Evolutionary conservation across 805 yeast species (phyloP).

Genomic region (Pichia heedii): DNA sequence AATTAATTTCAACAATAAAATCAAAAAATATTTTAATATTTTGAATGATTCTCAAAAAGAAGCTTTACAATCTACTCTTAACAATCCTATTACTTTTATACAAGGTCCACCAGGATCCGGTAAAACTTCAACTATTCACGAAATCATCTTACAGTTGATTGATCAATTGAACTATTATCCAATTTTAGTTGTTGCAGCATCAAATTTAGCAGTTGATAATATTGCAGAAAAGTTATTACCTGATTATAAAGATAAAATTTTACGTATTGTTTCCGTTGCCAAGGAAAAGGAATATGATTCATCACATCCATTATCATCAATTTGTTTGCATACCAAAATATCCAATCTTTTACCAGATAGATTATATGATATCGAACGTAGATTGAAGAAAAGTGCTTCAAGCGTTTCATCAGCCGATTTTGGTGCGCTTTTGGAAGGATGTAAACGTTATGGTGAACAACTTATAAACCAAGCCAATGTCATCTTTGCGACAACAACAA

Average conservation of each 20-base stretch:
- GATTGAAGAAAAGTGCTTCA: constrained; percentile 35
- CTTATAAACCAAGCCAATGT: constrained; percentile 58
- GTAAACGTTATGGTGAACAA: constrained; percentile 17
- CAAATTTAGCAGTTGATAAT: constrained; percentile 68
- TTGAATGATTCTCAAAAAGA: constrained; percentile 63
- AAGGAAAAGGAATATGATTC: constrained; percentile 54
- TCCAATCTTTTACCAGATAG: constrained; percentile 38
- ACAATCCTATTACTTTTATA: constrained; percentile 45
- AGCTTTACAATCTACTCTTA: constrained; percentile 66
- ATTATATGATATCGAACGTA: constrained; percentile 34
- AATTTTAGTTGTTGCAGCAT: constrained; percentile 64
- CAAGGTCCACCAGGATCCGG: constrained; percentile 84
- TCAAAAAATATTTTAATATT: constrained; percentile 40
- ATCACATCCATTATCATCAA: constrained; percentile 45
- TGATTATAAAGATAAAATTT: constrained; percentile 39
- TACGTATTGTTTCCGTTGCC: constrained; percentile 50
- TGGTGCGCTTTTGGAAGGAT: constrained; percentile 38
- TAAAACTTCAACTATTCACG: constrained; percentile 77
- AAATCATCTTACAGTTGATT: constrained; percentile 64
- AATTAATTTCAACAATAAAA: constrained; percentile 46
- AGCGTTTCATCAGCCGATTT: constrained; percentile 36
- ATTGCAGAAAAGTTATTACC: constrained; percentile 59
- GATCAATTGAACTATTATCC: constrained; percentile 53
- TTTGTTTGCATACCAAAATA: constrained; percentile 58
- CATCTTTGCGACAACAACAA: constrained; percentile 64